phyloP scores from a whole-genome alignment of 2,329 filamentous ascomycete genomes.

The Trichoderma cornu-damae region DNA sequence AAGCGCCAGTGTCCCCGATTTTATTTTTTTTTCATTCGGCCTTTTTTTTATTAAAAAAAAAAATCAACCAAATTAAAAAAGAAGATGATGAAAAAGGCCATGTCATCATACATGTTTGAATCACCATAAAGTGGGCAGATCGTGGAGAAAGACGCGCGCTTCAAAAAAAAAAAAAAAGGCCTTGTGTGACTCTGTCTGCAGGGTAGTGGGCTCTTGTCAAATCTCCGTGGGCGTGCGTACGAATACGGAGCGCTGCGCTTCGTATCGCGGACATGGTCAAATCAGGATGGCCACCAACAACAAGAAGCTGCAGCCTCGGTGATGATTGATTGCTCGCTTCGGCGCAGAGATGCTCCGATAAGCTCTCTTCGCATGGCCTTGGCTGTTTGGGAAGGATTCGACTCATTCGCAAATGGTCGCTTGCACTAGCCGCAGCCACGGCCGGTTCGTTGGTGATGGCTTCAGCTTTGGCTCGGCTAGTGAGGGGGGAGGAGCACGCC shows the following conservation, averaged over 20 bases:
- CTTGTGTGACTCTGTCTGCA: background rate
- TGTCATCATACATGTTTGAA: constrained; percentile 1
- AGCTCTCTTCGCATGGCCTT: background rate
- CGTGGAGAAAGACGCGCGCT: background rate
- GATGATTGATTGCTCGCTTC: background rate
- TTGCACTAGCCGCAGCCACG: constrained; percentile 5
- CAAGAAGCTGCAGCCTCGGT: background rate
- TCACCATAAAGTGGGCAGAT: constrained; percentile 5
- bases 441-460: constrained; percentile 4
- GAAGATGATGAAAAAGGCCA: background rate
- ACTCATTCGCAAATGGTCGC: background rate
- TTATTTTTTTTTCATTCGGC: too few species aligned
- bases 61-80: too few species aligned
- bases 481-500: background rate
- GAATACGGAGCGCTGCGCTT: background rate
- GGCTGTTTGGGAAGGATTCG: background rate
- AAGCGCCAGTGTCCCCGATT: background rate
- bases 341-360: constrained; percentile 10
- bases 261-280: too few species aligned
- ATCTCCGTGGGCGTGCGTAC: background rate
- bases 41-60: background rate
- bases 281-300: too few species aligned
- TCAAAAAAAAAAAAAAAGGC: too few species aligned
- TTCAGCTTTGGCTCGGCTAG: background rate
- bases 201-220: background rate